These are phyloP conservation scores for Brassica incana DNA, from an alignment of 345 rosid species.

Conservation along the genomic window DNA sequence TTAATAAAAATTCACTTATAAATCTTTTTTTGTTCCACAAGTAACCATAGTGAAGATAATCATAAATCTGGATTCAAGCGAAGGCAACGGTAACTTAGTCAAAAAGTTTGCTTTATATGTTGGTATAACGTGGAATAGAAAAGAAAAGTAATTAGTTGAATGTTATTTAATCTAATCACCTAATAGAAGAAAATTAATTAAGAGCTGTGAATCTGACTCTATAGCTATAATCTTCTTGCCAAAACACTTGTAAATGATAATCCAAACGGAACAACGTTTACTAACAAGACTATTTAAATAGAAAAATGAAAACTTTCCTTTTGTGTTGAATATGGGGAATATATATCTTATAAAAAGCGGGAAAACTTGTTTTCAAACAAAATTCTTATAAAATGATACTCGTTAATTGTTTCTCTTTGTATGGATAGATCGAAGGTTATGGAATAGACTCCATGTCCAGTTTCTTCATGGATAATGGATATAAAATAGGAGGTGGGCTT, in stretches of 20 bases:
- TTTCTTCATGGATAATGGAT: slow-evolving; percentile 77
- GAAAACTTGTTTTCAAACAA: not conserved
- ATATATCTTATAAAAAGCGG: not conserved
- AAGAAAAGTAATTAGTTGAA: not conserved
- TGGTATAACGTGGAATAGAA: not conserved
- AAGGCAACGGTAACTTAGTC: not conserved
- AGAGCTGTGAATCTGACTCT: not conserved
- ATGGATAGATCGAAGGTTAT: slow-evolving; percentile 45
- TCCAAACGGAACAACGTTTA: not conserved
- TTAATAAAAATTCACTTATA: not conserved
- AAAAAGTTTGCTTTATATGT: not conserved
- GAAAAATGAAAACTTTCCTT: no score
- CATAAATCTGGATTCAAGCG: not conserved
- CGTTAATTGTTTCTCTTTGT: not conserved
- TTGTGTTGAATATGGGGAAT: not conserved
- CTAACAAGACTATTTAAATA: not conserved
- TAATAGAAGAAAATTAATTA: not conserved
- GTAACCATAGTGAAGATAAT: not conserved
- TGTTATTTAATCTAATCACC: not conserved
- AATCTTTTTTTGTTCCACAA: not conserved
- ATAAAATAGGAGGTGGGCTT: slow-evolving; percentile 57
- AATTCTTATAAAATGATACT: not conserved
- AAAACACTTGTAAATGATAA: not conserved
- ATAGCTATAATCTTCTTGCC: not conserved
- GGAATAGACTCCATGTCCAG: slow-evolving; percentile 75